Base-by-base conservation (phyloP, 208 protist genomes). In the Porcisia hertigi region DNA sequence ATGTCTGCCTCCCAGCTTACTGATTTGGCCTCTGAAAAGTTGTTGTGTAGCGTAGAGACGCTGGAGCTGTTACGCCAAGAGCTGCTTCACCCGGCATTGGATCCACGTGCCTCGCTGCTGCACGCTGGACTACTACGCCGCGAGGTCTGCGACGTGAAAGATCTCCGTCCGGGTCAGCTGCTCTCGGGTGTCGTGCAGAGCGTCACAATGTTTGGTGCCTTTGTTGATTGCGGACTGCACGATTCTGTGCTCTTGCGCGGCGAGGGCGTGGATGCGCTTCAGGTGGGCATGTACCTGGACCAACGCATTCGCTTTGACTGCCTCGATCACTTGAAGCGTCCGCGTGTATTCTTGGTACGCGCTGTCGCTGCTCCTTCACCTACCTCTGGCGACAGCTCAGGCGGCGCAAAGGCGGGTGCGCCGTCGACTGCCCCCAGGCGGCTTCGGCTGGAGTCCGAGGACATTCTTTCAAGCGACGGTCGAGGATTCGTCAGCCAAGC, bases 141-240 rank as follows among this genome's bases (percentile, higher is more conserved):
- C 55, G 82, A 82, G 60, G 78, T 90, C 12, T 49, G 39, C 39
- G 74, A 88, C 62, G 71, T 71, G 62, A 65, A 69, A 16, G 81
- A 92, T 53, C 75, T 95, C 5, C 77, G 82, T 63, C 39, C 63
- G 6, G 93, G 93, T 36, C 80, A 93, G 18, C 66, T 76, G 12
- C 76, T 97, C 39, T 76, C 69, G 23, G 93, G 93, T 34, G 80
- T 94, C 6, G 88, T 97, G 47, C 77, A 84, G 63, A 91, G 81
- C 75, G 88, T 97, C 12, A 94, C 89, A 14, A 88, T 91, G 57
- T 97, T 97, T 75, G 93, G 93, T 20, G 91, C 83, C 1, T 97
- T 97, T 81, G 89, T 97, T 8, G 91, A 97, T 82, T 91, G 85
- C 63, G 93, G 93, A 25, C 73, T 97, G 75, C 91, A 94, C 81